Conservation (phyloP, 1,139 yeast genomes). For the Suhomyces guaymorum region DNA sequence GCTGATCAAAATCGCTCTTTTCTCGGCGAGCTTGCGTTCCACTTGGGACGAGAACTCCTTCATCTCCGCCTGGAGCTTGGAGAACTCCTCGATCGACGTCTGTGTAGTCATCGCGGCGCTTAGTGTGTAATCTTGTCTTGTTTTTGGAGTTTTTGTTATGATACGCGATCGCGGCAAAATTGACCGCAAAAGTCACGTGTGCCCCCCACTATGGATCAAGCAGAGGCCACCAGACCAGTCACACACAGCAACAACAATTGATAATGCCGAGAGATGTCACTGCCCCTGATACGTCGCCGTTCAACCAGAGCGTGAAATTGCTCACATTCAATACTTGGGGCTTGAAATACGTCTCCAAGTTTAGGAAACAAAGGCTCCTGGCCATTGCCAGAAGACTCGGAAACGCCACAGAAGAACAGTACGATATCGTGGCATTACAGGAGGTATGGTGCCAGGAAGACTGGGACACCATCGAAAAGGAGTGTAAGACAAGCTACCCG, state of each 20-base stretch:
- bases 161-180: conserved; percentile 2
- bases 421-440: conserved; percentile 86
- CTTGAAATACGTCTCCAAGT: conserved; percentile 73
- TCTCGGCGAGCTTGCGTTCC: conserved; percentile 27
- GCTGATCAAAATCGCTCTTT: conserved; percentile 29
- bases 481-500: conserved; percentile 55
- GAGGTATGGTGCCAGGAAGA: conserved; percentile 91
- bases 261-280: conserved; percentile 3
- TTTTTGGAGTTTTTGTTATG: conserved; percentile 4
- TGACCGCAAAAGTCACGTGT: conserved; percentile 1
- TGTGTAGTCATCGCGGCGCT: conserved; percentile 9
- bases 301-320: conserved; percentile 23
- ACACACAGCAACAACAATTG: too few species aligned
- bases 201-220: background rate
- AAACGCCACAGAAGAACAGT: conserved; percentile 44
- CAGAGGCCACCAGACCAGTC: too few species aligned
- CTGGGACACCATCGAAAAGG: conserved; percentile 61
- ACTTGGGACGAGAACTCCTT: conserved; percentile 29
- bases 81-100: conserved; percentile 28
- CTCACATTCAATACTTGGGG: conserved; percentile 89
- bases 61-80: conserved; percentile 31
- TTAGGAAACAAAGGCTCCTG: conserved; percentile 59
- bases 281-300: background rate
- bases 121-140: background rate
- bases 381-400: conserved; percentile 76